Conservation (phyloP, 352 stramenopile genomes). For the Pythium aphanidermatum region DNA sequence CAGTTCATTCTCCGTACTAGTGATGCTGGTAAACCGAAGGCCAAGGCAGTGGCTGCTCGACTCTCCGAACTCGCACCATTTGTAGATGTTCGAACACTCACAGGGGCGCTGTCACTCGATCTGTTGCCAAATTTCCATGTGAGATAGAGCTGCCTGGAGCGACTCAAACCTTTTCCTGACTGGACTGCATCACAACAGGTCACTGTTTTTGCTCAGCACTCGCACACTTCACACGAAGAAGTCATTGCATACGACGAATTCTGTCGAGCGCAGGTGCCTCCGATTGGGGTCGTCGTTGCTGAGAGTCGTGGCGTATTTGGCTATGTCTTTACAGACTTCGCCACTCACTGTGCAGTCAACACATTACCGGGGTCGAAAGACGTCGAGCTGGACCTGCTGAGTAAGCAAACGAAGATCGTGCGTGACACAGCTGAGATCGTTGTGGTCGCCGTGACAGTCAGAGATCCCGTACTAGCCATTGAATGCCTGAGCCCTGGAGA, state of each 20-base stretch:
- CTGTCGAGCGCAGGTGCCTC: slow-evolving; percentile 28
- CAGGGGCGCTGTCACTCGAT: slow-evolving; percentile 26
- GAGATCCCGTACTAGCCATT: slow-evolving; percentile 17
- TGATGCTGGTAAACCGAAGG: slow-evolving; percentile 26
- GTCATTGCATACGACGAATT: slow-evolving; percentile 46
- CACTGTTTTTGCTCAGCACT: slow-evolving; percentile 34
- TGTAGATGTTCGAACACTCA: slow-evolving; percentile 25
- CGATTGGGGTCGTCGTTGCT: slow-evolving; percentile 30
- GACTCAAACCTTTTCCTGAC: background rate
- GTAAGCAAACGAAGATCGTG: slow-evolving; percentile 10
- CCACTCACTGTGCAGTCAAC: slow-evolving; percentile 8
- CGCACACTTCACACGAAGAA: slow-evolving; percentile 27
- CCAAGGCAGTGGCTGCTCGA: slow-evolving; percentile 23
- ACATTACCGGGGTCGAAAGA: slow-evolving; percentile 4
- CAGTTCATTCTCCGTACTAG: slow-evolving; percentile 29
- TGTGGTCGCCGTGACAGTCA: slow-evolving; percentile 7
- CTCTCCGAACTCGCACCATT: slow-evolving; percentile 24
- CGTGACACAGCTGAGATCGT: background rate
- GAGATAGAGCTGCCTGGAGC: background rate
- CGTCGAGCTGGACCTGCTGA: slow-evolving; percentile 16
- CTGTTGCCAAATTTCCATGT: slow-evolving; percentile 40
- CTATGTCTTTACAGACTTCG: slow-evolving; percentile 34
- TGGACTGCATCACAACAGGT: slow-evolving; percentile 23
- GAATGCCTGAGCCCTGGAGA: slow-evolving; percentile 11
- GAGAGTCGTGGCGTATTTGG: slow-evolving; percentile 34